Conservation (phyloP, 768 basidiomycete species). For the Phaeotremella fagi region DNA sequence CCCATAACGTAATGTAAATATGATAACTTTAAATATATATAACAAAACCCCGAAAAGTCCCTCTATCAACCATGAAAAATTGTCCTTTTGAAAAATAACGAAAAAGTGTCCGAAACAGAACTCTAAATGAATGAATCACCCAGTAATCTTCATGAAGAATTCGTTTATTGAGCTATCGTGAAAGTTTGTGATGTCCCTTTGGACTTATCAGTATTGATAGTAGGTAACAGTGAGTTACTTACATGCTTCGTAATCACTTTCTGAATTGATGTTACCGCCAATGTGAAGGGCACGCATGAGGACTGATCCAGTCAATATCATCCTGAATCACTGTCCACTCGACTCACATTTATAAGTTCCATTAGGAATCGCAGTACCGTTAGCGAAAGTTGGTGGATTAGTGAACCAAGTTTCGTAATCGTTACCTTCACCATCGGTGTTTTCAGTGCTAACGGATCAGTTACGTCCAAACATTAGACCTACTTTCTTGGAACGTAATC, state of each 20-base stretch:
- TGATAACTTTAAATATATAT: no score
- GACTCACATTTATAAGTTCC: conserved; percentile 50
- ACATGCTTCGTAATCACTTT: conserved; percentile 54
- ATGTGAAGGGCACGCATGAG: conserved; percentile 53
- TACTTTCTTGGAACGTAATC: conserved; percentile 56
- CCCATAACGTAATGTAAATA: no score
- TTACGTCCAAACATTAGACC: conserved; percentile 17
- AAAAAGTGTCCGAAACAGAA: no score
- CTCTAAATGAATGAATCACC: no score
- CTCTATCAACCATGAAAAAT: no score
- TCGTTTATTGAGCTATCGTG: conserved; percentile 5
- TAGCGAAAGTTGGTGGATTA: conserved; percentile 41
- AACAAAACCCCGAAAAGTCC: no score
- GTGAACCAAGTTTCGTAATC: conserved; percentile 44
- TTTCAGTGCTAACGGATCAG: not conserved
- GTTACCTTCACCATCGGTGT: conserved; percentile 36
- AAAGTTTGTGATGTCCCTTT: conserved; percentile 18
- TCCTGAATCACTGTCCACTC: not conserved
- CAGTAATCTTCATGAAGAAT: no score
- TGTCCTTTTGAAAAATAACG: no score
- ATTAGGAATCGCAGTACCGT: conserved; percentile 52
- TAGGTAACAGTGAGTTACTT: conserved; percentile 2
- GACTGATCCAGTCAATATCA: no score
- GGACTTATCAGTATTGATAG: not conserved
- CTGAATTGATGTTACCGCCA: conserved; percentile 51